Evolutionary conservation across 2,329 filamentous ascomycete species (phyloP).

Genomic region (Verticillium nubilum): DNA sequence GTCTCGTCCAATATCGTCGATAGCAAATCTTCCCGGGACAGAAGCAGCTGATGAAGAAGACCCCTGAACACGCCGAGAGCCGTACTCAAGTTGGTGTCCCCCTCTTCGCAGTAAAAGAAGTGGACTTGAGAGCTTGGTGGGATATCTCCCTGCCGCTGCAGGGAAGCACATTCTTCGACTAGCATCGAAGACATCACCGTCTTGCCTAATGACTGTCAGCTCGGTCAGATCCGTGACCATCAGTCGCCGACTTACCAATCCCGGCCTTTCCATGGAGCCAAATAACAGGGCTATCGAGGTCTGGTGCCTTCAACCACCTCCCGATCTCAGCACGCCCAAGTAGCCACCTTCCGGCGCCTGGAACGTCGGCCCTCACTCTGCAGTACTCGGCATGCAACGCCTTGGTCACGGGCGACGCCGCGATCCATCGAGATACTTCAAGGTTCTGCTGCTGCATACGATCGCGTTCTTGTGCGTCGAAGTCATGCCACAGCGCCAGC

Average conservation of each 20-base stretch:
- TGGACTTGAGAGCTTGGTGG: conserved; percentile 16
- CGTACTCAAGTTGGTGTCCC: conserved; percentile 18
- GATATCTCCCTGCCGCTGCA: neutral
- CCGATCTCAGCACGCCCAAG: neutral
- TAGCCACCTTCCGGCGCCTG: neutral
- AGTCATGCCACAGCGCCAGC: neutral
- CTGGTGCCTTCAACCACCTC: neutral
- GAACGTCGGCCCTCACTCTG: neutral
- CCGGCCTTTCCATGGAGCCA: conserved; percentile 28
- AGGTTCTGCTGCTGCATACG: neutral
- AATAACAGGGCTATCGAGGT: conserved; percentile 16
- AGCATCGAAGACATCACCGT: conserved; percentile 32
- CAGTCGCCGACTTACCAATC: conserved; percentile 15
- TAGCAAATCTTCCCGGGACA: conserved; percentile 18
- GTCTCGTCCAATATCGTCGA: conserved; percentile 5
- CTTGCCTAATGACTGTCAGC: conserved; percentile 25
- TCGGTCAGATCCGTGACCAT: neutral
- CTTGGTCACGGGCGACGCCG: neutral
- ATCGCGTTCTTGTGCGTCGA: neutral
- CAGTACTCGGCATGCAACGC: neutral
- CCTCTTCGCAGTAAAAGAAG: conserved; percentile 36
- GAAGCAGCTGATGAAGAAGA: conserved; percentile 25
- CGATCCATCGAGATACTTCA: neutral
- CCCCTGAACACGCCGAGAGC: conserved; percentile 23
- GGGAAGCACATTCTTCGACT: conserved; percentile 21